These are phyloP conservation scores for Amanita thiersii DNA, from an alignment of 768 basidiomycete species.

Conservation along the genomic window DNA sequence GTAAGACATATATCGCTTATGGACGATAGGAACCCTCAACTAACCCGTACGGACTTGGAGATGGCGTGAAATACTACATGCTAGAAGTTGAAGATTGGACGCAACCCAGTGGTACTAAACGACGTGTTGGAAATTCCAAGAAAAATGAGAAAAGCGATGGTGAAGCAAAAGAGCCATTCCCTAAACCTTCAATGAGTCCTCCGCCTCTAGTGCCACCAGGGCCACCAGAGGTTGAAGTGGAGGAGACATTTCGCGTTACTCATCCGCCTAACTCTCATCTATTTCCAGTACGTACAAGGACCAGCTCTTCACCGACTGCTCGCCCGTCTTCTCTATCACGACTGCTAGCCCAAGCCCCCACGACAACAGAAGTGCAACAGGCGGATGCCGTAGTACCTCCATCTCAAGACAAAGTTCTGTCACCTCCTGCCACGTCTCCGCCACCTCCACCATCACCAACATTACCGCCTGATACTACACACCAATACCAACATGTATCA, in stretches of 20 bases:
- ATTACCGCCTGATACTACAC: conserved; percentile 4
- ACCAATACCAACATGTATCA: conserved; percentile 19
- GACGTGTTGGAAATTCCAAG: conserved; percentile 39
- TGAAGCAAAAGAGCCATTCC: conserved; percentile 24
- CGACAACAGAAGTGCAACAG: conserved; percentile 29
- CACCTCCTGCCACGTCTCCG: conserved; percentile 15
- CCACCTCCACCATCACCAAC: conserved; percentile 17
- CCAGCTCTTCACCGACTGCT: conserved; percentile 60
- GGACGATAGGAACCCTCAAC: conserved; percentile 60
- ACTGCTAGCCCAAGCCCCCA: conserved; percentile 65
- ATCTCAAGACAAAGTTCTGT: conserved; percentile 10
- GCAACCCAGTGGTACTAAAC: conserved; percentile 60
- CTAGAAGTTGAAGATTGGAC: conserved; percentile 94
- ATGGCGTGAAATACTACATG: conserved; percentile 90
- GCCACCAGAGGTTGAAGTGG: conserved; percentile 64
- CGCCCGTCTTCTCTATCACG: conserved; percentile 77
- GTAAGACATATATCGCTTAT: conserved; percentile 1
- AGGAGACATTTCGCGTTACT: conserved; percentile 60
- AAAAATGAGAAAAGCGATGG: conserved; percentile 32
- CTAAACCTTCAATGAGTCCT: conserved; percentile 20
- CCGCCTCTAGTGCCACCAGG: conserved; percentile 43
- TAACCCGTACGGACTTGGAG: conserved; percentile 84
- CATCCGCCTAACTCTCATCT: conserved; percentile 62
- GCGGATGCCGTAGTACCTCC: conserved; percentile 14
- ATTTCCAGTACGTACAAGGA: conserved; percentile 53